These are phyloP conservation scores for Pseudocohnilembus persalinus DNA, from an alignment of 169 alveolate species.

Conservation along the genomic window DNA sequence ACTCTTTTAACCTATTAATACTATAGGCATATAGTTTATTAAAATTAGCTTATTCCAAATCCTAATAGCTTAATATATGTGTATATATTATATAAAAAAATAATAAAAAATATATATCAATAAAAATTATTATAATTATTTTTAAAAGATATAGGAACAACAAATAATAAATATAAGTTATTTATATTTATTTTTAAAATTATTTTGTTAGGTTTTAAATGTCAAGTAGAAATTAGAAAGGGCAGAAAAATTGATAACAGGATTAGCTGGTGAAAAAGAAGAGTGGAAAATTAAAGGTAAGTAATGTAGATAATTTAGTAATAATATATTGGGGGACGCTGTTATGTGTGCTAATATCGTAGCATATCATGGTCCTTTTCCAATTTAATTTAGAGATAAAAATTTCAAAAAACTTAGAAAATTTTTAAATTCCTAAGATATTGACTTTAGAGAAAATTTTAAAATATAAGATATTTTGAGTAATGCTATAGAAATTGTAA, in stretches of 20 bases:
- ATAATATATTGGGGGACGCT: slow-evolving; percentile 79
- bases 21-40: too few species aligned
- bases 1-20: too few species aligned
- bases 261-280: slow-evolving; percentile 68
- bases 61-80: too few species aligned
- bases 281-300: slow-evolving; percentile 59
- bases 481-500: slow-evolving; percentile 62
- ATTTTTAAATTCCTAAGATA: slow-evolving; percentile 38
- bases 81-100: too few species aligned
- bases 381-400: slow-evolving; percentile 79
- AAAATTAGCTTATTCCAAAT: too few species aligned
- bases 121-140: too few species aligned
- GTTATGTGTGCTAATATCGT: slow-evolving; percentile 81
- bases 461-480: slow-evolving; percentile 61
- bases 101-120: too few species aligned
- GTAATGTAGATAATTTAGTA: slow-evolving; percentile 40
- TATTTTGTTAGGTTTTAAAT: too few species aligned
- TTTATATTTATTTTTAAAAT: too few species aligned
- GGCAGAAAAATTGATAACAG: slow-evolving; percentile 73
- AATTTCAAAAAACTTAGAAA: slow-evolving; percentile 54
- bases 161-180: too few species aligned
- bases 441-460: slow-evolving; percentile 53
- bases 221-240: slow-evolving; percentile 54
- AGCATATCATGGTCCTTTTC: slow-evolving; percentile 89
- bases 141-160: too few species aligned